Conservation (phyloP, 345 rosid genomes). For the Syzygium grande region DNA sequence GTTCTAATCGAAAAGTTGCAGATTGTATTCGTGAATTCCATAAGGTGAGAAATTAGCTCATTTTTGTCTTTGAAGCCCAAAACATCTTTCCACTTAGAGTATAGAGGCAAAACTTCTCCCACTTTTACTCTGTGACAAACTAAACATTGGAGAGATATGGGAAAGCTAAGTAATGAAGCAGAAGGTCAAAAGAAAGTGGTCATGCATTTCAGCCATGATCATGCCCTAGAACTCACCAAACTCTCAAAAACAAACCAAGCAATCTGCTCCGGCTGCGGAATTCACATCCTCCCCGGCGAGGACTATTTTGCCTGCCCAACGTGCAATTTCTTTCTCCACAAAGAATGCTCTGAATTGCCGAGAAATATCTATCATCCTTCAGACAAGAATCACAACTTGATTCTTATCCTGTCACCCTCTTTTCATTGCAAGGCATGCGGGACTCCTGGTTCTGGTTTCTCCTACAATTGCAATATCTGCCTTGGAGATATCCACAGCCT, state of each 20-base stretch:
- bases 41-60: not conserved
- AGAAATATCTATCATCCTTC: not conserved
- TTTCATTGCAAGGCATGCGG: conserved; percentile 5
- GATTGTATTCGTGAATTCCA: not conserved
- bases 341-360: conserved; percentile 1
- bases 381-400: not conserved
- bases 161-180: not conserved
- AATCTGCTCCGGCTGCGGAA: not conserved
- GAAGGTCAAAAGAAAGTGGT: not conserved
- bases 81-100: not conserved
- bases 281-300: not conserved
- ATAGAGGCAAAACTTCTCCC: not conserved
- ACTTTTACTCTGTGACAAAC: not conserved
- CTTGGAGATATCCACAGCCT: not conserved
- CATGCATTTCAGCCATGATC: conserved; percentile 4
- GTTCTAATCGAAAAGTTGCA: not conserved
- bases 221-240: not conserved
- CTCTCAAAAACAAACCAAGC: not conserved
- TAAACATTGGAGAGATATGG: not conserved
- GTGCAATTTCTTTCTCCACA: not conserved
- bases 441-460: not conserved
- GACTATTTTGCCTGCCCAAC: not conserved
- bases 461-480: not conserved
- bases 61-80: not conserved
- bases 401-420: not conserved